Base-by-base conservation (phyloP, 108 stramenopile genomes). In the Nitzschia palea region DNA sequence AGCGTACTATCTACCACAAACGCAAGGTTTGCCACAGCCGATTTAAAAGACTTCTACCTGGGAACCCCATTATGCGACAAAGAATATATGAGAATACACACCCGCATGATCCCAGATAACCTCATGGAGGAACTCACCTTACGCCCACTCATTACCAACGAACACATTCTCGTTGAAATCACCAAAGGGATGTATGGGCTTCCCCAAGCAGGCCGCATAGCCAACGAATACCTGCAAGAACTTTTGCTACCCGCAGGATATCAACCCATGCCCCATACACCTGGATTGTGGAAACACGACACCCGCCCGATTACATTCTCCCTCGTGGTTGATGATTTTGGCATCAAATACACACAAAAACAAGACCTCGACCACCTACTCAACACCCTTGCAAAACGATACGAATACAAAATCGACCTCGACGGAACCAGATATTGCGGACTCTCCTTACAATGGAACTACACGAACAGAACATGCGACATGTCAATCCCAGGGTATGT, bases 111-210 rank as follows among this genome's bases (percentile, higher is more conserved):
- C 12, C 79, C 83, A n/a, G n/a, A n/a, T n/a, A n/a, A n/a, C n/a
- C n/a, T n/a, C n/a, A n/a, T n/a, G n/a, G n/a, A n/a, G n/a, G n/a
- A n/a, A n/a, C n/a, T n/a, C n/a, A n/a, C n/a, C n/a, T n/a, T n/a
- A n/a, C n/a, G n/a, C n/a, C n/a, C n/a, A n/a, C n/a, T n/a, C n/a
- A n/a, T n/a, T n/a, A n/a, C n/a, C n/a, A n/a, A n/a, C n/a, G n/a
- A n/a, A n/a, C n/a, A n/a, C n/a, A n/a, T n/a, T n/a, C n/a, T n/a
- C n/a, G n/a, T n/a, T n/a, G n/a, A n/a, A n/a, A n/a, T n/a, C n/a
- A n/a, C n/a, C n/a, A n/a, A n/a, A 33, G 80, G 80, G 0, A 85
- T 85, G 80, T 85, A 81, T 26, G 82, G 82, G 26, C 76, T 83
- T 14, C 72, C 68, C 8, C 82, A 83, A 57, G 68, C 77, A 9